phyloP scores from a whole-genome alignment of 2,329 filamentous ascomycete genomes.

The Thielaviopsis musarum region DNA sequence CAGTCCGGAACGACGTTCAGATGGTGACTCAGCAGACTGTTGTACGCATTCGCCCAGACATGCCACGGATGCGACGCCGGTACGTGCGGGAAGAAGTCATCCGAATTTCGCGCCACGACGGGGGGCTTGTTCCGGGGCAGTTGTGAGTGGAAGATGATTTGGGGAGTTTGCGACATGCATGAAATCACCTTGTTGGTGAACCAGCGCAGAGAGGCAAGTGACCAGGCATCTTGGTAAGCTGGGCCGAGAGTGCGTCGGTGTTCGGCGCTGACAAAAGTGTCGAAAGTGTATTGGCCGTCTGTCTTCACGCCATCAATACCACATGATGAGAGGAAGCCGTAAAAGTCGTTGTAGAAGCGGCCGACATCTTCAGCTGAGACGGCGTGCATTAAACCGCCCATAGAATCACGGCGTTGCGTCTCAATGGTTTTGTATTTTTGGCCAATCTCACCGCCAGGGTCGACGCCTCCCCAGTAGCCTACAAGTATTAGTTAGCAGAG shows the following conservation, averaged over 20 bases:
- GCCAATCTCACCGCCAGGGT: conserved; percentile 56
- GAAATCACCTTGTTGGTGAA: conserved; percentile 68
- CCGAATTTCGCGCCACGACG: conserved; percentile 69
- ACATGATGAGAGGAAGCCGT: conserved; percentile 54
- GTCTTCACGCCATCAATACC: conserved; percentile 85
- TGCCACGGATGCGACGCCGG: conserved; percentile 82
- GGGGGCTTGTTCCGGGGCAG: conserved; percentile 58
- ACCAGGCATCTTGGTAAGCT: conserved; percentile 77
- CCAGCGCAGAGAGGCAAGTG: conserved; percentile 55
- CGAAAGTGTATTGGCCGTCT: conserved; percentile 80
- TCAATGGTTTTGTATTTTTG: conserved; percentile 60
- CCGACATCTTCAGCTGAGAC: conserved; percentile 58
- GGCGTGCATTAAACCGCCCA: conserved; percentile 51
- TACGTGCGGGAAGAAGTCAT: conserved; percentile 79
- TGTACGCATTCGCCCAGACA: conserved; percentile 86
- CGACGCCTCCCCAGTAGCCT: conserved; percentile 84
- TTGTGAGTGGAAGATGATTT: conserved; percentile 72
- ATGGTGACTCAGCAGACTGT: conserved; percentile 64
- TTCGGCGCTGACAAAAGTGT: conserved; percentile 51
- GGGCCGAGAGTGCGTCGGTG: conserved; percentile 55
- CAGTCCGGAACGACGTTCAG: conserved; percentile 76
- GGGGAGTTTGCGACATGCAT: conserved; percentile 87
- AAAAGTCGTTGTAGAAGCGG: conserved; percentile 81
- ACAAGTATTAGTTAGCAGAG: conserved; percentile 15
- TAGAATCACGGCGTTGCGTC: conserved; percentile 27